Conservation (phyloP, 2,329 filamentous ascomycete genomes). For the Fusarium sp. region DNA sequence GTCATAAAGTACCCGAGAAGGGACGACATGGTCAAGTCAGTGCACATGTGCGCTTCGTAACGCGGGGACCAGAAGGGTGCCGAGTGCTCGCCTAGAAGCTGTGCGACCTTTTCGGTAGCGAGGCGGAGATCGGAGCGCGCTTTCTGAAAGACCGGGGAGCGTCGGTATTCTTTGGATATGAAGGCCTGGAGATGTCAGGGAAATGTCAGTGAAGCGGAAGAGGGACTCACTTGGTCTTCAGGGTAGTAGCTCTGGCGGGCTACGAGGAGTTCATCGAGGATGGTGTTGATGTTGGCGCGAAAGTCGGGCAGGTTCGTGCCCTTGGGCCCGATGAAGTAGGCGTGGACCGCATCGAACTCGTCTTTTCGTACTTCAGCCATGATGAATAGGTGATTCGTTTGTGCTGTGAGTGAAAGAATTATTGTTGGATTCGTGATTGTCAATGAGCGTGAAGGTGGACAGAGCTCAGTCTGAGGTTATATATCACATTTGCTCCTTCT, state of each 20-base stretch:
- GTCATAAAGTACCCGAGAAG: conserved; percentile 60
- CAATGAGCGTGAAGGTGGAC: too few species aligned
- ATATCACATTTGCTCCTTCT: neutral
- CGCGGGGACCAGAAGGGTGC: conserved; percentile 60
- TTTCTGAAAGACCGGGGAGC: conserved; percentile 49
- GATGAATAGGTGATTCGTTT: neutral
- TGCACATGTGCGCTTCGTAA: conserved; percentile 61
- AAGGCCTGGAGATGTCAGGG: conserved; percentile 40
- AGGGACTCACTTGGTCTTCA: conserved; percentile 48
- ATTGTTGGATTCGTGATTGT: too few species aligned
- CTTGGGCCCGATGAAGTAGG: conserved; percentile 57
- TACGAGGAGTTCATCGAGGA: conserved; percentile 52
- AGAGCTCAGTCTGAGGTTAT: neutral
- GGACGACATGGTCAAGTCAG: conserved; percentile 56
- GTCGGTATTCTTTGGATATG: conserved; percentile 51
- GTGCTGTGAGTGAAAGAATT: too few species aligned
- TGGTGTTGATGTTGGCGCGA: conserved; percentile 52
- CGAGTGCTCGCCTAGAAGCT: conserved; percentile 55
- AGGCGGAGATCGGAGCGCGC: conserved; percentile 49
- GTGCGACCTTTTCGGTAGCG: conserved; percentile 50
- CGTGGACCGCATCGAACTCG: conserved; percentile 43
- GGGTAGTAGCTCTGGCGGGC: conserved; percentile 52
- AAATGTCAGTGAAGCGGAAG: fast-evolving
- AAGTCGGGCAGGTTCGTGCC: conserved; percentile 56
- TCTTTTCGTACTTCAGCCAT: conserved; percentile 24